Evolutionary conservation across 257 asterid genomes (phyloP).

Genomic region (Lycium barbarum): DNA sequence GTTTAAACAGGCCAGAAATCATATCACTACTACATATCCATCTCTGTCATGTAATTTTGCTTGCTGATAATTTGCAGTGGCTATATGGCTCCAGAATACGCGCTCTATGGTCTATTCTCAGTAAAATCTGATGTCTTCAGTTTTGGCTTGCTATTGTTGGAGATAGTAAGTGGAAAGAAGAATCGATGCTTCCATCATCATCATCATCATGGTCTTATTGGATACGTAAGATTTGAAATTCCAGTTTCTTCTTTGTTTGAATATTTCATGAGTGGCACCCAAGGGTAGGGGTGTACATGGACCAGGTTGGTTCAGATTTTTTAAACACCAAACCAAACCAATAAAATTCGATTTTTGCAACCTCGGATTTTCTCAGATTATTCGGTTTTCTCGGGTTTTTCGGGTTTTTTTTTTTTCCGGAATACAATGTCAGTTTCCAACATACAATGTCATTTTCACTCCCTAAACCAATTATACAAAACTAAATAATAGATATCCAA

Average conservation of each 20-base stretch:
- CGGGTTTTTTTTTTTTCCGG: no score
- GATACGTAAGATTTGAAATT: conserved; percentile 37
- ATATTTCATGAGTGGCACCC: background rate
- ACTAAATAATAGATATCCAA: no score
- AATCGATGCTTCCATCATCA: conserved; percentile 38
- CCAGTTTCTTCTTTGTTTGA: background rate
- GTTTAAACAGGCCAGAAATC: conserved; percentile 26
- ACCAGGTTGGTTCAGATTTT: no score
- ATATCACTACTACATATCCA: background rate
- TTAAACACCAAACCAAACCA: no score
- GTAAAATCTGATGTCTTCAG: conserved; percentile 47
- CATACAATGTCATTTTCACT: no score
- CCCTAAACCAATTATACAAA: no score
- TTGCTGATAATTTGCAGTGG: conserved; percentile 34
- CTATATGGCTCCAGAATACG: conserved; percentile 50
- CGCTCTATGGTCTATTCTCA: conserved; percentile 40
- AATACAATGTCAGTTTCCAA: no score
- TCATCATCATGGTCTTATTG: conserved; percentile 40
- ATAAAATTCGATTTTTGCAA: no score
- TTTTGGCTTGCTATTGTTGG: conserved; percentile 42
- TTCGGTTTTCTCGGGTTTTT: no score
- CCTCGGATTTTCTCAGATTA: no score
- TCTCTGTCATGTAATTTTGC: background rate
- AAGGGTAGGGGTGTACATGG: no score
- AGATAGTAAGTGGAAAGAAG: conserved; percentile 39